Conservation (phyloP, 208 protist species). For the Leishmania gerbilli region DNA sequence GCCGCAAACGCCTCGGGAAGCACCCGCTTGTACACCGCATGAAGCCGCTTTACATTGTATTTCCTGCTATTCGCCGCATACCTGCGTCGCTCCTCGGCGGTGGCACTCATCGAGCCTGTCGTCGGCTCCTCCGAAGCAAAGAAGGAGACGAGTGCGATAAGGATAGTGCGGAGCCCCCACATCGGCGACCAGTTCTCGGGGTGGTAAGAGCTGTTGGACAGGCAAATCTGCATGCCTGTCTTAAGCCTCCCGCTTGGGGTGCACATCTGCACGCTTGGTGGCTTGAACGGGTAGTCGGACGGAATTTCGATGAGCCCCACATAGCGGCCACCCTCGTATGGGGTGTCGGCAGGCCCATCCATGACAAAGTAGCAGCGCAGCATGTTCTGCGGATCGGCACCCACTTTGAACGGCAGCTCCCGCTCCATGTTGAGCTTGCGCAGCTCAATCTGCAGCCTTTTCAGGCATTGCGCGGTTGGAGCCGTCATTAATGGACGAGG, state of each 20-base stretch:
- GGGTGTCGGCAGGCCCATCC: constrained; percentile 33
- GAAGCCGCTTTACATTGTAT: constrained; percentile 58
- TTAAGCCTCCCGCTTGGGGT: constrained; percentile 90
- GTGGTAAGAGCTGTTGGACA: constrained; percentile 89
- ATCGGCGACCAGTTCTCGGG: constrained; percentile 89
- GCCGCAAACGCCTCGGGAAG: constrained; percentile 51
- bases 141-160: constrained; percentile 88
- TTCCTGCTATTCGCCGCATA: constrained; percentile 44
- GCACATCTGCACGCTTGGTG: constrained; percentile 86
- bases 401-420: constrained; percentile 38
- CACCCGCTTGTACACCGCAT: constrained; percentile 40
- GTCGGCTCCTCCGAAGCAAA: constrained; percentile 61
- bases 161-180: constrained; percentile 79
- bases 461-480: constrained; percentile 37
- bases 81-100: constrained; percentile 34
- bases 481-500: constrained; percentile 6
- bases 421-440: constrained; percentile 32
- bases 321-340: constrained; percentile 93
- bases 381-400: constrained; percentile 83
- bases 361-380: constrained; percentile 91
- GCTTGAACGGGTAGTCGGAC: constrained; percentile 96
- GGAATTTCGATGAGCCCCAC: constrained; percentile 95
- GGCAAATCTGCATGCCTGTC: constrained; percentile 63
- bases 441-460: constrained; percentile 66
- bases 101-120: constrained; percentile 41